A percentile compares a stretch with the other conserved stretches of the same genome.
phyloP scores from a whole-genome alignment of 2,329 filamentous ascomycete genomes.

The Didymella pomorum region DNA sequence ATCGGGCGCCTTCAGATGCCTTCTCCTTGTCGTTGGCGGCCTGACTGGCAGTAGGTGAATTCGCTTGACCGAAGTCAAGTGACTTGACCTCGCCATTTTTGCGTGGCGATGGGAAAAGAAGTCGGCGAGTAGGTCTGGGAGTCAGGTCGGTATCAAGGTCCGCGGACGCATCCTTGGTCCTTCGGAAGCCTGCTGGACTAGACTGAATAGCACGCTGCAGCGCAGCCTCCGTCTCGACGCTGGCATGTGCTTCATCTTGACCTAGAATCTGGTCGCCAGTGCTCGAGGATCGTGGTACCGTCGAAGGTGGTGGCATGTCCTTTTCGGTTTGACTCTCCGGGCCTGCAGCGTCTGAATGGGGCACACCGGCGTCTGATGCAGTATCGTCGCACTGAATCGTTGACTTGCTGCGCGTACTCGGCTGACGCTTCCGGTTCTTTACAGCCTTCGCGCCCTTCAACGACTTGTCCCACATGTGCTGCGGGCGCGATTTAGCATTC shows the following conservation, averaged over 20 bases:
- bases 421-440: constrained; percentile 49
- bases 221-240: constrained; percentile 47
- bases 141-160: constrained; percentile 61
- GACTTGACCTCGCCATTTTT: constrained; percentile 70
- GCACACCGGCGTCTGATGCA: constrained; percentile 42
- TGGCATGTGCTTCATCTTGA: constrained; percentile 5
- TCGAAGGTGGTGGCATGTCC: constrained; percentile 26
- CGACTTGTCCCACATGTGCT: constrained; percentile 75
- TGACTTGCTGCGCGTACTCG: constrained; percentile 51
- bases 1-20: constrained; percentile 32
- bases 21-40: constrained; percentile 12
- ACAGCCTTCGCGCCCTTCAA: constrained; percentile 43
- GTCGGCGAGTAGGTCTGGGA: constrained; percentile 70
- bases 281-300: constrained; percentile 6
- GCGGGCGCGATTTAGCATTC: constrained; percentile 82
- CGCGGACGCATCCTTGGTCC: constrained; percentile 57
- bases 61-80: constrained; percentile 59
- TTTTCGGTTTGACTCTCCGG: constrained; percentile 24
- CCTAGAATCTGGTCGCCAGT: not conserved
- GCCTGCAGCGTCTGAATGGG: constrained; percentile 35
- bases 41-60: constrained; percentile 8
- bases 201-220: constrained; percentile 66
- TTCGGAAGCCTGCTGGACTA: constrained; percentile 64
- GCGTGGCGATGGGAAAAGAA: constrained; percentile 80
- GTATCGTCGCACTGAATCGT: constrained; percentile 57